Base-by-base conservation (phyloP, 2,329 filamentous ascomycete genomes). In the Colletotrichum tanaceti region DNA sequence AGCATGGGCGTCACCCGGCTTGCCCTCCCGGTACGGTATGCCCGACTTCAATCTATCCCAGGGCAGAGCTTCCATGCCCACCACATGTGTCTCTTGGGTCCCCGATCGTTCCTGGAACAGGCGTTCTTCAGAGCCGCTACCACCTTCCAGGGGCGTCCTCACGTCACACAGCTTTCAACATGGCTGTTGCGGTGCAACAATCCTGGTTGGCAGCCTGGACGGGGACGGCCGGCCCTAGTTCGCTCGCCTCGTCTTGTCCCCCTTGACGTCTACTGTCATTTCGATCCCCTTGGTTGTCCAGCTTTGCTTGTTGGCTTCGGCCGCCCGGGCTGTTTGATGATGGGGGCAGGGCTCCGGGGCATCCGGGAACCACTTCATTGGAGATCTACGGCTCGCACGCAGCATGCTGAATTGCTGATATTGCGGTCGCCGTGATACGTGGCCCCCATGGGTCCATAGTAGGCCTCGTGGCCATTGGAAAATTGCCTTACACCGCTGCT, bases 401-500 rank as follows among this genome's bases (percentile, higher is more conserved):
- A 43, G 18, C 43, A 54, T 59, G 47, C 54, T 59, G 41, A n/a
- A n/a, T n/a, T n/a, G n/a, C n/a, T n/a, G n/a, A 50, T 28, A 53
- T 58, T 20, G 24, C 20, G 35, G n/a, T 35, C 39, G 57, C 7
- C 22, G 13, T 49, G 35, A 49, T 52, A 65, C 54, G 47, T 50
- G 32, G 60, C 22, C 16, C 20, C 32, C 32, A 47, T 47, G 32
- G 54, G 39, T 22, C 54, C 41, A 35, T 41, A 24, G 13, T 7
- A 47, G 35, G 35, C 28, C 16, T 54, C 35, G 35, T 32, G 39
- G 39, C 41, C 41, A 24, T 35, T 54, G 52, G 46, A 43, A 44
- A 35, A 24, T 49, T 53, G 47, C n/a, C 61, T 65, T 68, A 60
- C 65, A 68, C 62, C 65, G 62, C 65, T 65, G 62, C 28, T 68